These are phyloP conservation scores for Sphaerulina vaccinii DNA, from an alignment of 2,329 filamentous ascomycete species.

Conservation along the genomic window DNA sequence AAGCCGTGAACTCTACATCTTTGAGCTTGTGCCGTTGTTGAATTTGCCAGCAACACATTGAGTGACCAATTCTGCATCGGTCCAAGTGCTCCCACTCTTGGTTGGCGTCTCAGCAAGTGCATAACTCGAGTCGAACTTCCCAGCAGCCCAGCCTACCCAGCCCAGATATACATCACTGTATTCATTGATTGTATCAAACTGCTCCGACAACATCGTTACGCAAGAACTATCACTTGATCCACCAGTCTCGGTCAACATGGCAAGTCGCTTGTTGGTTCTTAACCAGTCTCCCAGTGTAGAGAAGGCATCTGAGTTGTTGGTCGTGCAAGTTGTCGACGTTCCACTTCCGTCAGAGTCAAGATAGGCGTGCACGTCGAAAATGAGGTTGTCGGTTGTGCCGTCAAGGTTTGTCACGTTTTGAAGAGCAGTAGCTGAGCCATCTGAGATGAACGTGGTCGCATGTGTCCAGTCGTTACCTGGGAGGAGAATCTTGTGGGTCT, in stretches of 20 bases:
- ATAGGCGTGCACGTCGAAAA: slow-evolving; percentile 47
- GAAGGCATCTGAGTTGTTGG: slow-evolving; percentile 39
- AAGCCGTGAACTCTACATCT: neutral
- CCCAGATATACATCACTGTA: slow-evolving; percentile 36
- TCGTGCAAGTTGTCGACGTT: slow-evolving; percentile 37
- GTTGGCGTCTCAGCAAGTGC: slow-evolving; percentile 33
- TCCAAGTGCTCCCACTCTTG: slow-evolving; percentile 25
- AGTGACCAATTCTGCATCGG: slow-evolving; percentile 31
- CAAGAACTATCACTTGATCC: slow-evolving; percentile 39
- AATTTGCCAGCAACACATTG: slow-evolving; percentile 35
- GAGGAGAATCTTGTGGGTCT: slow-evolving; percentile 61
- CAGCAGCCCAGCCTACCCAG: slow-evolving; percentile 38
- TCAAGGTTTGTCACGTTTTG: slow-evolving; percentile 32
- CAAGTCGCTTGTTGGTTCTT: slow-evolving; percentile 39
- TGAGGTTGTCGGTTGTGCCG: slow-evolving; percentile 34
- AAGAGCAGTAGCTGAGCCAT: slow-evolving; percentile 34
- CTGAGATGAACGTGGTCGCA: slow-evolving; percentile 28
- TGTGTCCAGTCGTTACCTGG: slow-evolving; percentile 57
- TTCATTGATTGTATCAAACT: slow-evolving; percentile 35
- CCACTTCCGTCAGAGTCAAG: slow-evolving; percentile 44
- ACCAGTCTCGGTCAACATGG: slow-evolving; percentile 45
- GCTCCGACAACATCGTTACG: slow-evolving; percentile 37
- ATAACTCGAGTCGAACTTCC: slow-evolving; percentile 33
- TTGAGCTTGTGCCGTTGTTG: slow-evolving; percentile 3
- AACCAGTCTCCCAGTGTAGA: slow-evolving; percentile 40